These are phyloP conservation scores for Colletotrichum camelliae DNA, from an alignment of 2,329 filamentous ascomycete genomes.

Conservation along the genomic window DNA sequence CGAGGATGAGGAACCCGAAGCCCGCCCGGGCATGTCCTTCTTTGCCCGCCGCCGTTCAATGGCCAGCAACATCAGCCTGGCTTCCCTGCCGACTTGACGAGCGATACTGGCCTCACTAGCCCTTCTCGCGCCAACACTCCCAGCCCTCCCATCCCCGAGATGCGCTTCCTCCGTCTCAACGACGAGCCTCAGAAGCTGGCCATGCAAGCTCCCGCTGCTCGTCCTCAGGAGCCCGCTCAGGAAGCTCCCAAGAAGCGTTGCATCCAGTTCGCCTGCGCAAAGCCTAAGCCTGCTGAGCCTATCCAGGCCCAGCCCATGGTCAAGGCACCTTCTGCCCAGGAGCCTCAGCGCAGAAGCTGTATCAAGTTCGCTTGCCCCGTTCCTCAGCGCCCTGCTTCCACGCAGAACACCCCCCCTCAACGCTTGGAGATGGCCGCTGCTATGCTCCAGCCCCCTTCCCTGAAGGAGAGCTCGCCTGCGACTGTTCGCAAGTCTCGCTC, in stretches of 20 bases:
- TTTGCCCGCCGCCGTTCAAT: conserved; percentile 65
- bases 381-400: conserved; percentile 50
- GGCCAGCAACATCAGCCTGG: conserved; percentile 79
- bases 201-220: conserved; percentile 63
- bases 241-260: conserved; percentile 72
- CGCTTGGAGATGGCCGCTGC: conserved; percentile 17
- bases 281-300: conserved; percentile 38
- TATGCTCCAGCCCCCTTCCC: neutral
- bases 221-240: conserved; percentile 51
- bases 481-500: conserved; percentile 31
- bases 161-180: conserved; percentile 50
- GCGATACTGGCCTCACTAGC: conserved; percentile 89
- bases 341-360: conserved; percentile 59
- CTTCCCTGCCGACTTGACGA: conserved; percentile 91
- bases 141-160: conserved; percentile 79
- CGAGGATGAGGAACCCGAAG: conserved; percentile 56
- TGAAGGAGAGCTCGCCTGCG: conserved; percentile 17
- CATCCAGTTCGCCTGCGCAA: conserved; percentile 90
- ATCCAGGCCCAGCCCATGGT: conserved; percentile 33
- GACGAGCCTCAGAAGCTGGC: conserved; percentile 27
- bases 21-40: conserved; percentile 38
- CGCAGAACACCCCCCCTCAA: conserved; percentile 42
- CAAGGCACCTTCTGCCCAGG: conserved; percentile 38
- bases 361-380: conserved; percentile 77
- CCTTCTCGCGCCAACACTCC: conserved; percentile 87